Evolutionary conservation across 2,329 filamentous ascomycete species (phyloP), one percentile per base, ranked within the genome.

Genomic region (Arachnopeziza araneosa): DNA sequence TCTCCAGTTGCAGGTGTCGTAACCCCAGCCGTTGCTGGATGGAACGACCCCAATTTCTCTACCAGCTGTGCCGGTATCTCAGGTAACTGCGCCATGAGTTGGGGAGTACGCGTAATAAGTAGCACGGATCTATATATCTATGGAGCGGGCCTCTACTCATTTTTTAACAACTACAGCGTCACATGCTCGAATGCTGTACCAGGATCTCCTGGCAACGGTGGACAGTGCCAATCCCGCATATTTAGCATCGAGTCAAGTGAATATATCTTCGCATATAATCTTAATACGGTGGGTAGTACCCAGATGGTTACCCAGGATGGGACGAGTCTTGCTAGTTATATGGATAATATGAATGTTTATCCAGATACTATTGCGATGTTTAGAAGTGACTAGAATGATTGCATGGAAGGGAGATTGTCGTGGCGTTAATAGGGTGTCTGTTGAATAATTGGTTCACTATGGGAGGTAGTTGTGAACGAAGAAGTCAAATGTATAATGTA

Each of bases 81-180:
- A 1, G 74, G 76, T 1, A 64, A 63, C 0, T 84, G 83, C 63
- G 78, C 78, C 6, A 79, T 84, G 71, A 84, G 85, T 0, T 90
- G 86, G 86, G 87, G 83, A 0, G 74, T 90, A 26, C 79, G 87
- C 8, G 78, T 90, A 48, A 67, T 87, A 51, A 74, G 80, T 61
- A 79, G 77, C 2, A 69, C 70, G 4, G 73, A 78, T 59, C 74
- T 85, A 24, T 68, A 77, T 32, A 68, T 80, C 21, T 81, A 85
- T 59, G 79, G 81, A 10, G 79, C 77, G 0, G 83, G 83, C 0
- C 65, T 84, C 2, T 86, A 86, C 71, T 79, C 75, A 55, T 86
- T 84, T 76, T 86, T 85, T 75, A 76, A 81, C 67, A 79, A 83
- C 72, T 85, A 85, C 72, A 78, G 55, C 26, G 60, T 56, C 22